These are phyloP conservation scores for Tolypocladium ovalisporum DNA, from an alignment of 2,329 filamentous ascomycete genomes.

Conservation along the genomic window DNA sequence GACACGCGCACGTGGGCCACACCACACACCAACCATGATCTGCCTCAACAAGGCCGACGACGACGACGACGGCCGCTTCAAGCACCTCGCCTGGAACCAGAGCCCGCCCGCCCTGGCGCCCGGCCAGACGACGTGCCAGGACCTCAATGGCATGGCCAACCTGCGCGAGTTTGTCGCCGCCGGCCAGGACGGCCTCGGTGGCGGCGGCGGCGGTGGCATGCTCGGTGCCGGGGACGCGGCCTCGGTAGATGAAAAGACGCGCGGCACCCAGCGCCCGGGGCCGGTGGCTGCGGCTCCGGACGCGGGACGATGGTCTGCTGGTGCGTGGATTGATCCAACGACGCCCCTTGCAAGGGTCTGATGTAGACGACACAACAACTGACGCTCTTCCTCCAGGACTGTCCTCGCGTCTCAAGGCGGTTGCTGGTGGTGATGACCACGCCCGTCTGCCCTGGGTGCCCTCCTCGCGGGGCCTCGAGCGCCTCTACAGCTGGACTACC, in stretches of 20 bases:
- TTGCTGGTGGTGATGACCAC: constrained; percentile 30
- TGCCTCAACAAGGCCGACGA: constrained; percentile 45
- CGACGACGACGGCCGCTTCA: constrained; percentile 36
- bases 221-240: constrained; percentile 6
- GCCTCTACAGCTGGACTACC: constrained; percentile 27
- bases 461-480: constrained; percentile 16
- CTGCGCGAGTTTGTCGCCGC: constrained; percentile 30
- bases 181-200: constrained; percentile 19
- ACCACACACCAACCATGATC: constrained; percentile 38
- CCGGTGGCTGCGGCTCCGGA: constrained; percentile 5
- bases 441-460: constrained; percentile 18
- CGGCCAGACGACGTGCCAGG: constrained; percentile 40
- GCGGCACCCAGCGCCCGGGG: constrained; percentile 1
- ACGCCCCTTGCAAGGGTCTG: too few relatives aligned
- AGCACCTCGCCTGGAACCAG: constrained; percentile 42
- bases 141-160: constrained; percentile 44
- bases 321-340: constrained; percentile 14
- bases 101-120: constrained; percentile 37
- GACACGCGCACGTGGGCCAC: neutral
- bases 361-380: too few relatives aligned
- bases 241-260: constrained; percentile 13
- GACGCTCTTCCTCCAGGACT: constrained; percentile 12
- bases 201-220: constrained; percentile 11
- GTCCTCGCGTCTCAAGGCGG: constrained; percentile 20
- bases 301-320: constrained; percentile 19